phyloP scores from a whole-genome alignment of 2,329 filamentous ascomycete species.

The Scortechinia acanthostroma region DNA sequence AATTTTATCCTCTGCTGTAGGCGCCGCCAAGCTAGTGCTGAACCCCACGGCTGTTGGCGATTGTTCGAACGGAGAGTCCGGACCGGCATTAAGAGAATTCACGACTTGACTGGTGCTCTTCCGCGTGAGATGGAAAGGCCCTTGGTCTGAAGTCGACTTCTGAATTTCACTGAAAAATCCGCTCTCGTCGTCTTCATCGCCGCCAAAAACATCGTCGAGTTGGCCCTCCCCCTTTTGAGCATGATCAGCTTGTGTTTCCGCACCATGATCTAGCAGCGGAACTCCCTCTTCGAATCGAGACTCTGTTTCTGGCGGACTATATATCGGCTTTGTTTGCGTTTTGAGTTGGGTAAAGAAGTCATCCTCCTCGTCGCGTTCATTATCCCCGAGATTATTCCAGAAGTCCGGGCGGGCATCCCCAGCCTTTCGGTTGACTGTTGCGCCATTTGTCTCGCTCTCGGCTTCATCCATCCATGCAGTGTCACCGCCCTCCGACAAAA shows the following conservation, averaged over 20 bases:
- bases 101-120: not conserved
- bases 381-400: not conserved
- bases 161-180: not conserved
- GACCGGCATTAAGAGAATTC: not conserved
- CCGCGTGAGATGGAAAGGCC: not conserved
- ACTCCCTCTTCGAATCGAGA: conserved; percentile 2
- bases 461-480: too few relatives aligned
- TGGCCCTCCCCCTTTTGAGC: not conserved
- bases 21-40: not conserved
- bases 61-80: not conserved
- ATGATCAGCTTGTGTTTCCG: not conserved
- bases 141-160: not conserved
- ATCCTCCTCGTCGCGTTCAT: not conserved
- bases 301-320: not conserved
- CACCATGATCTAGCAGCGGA: not conserved
- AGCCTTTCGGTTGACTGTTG: too few relatives aligned
- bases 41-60: not conserved
- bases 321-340: conserved; percentile 1
- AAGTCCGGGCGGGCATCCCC: too few relatives aligned
- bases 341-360: not conserved
- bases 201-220: not conserved
- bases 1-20: not conserved
- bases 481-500: too few relatives aligned
- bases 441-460: too few relatives aligned
- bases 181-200: not conserved